A percentile compares a stretch with the other conserved stretches of the same genome.
These are phyloP conservation scores for Gynandropsis gynandra DNA, from an alignment of 345 rosid genomes.

Conservation along the genomic window DNA sequence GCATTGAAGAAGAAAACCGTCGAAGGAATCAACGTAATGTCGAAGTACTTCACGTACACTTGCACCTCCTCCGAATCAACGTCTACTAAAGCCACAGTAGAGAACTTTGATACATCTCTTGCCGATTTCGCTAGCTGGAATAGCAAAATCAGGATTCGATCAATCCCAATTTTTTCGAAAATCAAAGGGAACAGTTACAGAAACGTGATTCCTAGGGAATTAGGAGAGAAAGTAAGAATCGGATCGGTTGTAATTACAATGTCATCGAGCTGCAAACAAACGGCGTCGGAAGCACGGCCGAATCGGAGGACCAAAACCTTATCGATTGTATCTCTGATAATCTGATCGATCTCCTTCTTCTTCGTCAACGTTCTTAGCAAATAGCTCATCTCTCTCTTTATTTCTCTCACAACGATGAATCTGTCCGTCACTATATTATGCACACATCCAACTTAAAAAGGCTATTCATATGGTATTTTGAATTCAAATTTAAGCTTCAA, in stretches of 20 bases:
- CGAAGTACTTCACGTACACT: conserved; percentile 79
- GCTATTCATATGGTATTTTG: too few relatives aligned
- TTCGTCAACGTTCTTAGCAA: conserved; percentile 40
- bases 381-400: conserved; percentile 42
- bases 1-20: conserved; percentile 91
- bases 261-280: conserved; percentile 71
- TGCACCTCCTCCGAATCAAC: conserved; percentile 67
- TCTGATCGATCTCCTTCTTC: conserved; percentile 68
- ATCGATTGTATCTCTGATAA: conserved; percentile 72
- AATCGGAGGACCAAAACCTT: conserved; percentile 88
- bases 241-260: conserved; percentile 27
- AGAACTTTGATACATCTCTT: conserved; percentile 63
- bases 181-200: background rate
- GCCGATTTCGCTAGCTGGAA: conserved; percentile 67
- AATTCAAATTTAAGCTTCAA: too few relatives aligned
- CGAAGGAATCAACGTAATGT: conserved; percentile 62
- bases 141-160: background rate
- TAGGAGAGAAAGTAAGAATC: background rate
- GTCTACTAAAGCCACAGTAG: conserved; percentile 56
- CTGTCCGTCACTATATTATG: too few relatives aligned
- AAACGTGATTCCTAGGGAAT: too few relatives aligned
- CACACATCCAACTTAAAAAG: too few relatives aligned
- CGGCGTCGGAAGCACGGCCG: conserved; percentile 55
- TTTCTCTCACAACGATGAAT: background rate
- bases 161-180: background rate